These are phyloP conservation scores for Stipa capillata DNA, from an alignment of 176 grass and related monocot genomes.

Conservation along the genomic window DNA sequence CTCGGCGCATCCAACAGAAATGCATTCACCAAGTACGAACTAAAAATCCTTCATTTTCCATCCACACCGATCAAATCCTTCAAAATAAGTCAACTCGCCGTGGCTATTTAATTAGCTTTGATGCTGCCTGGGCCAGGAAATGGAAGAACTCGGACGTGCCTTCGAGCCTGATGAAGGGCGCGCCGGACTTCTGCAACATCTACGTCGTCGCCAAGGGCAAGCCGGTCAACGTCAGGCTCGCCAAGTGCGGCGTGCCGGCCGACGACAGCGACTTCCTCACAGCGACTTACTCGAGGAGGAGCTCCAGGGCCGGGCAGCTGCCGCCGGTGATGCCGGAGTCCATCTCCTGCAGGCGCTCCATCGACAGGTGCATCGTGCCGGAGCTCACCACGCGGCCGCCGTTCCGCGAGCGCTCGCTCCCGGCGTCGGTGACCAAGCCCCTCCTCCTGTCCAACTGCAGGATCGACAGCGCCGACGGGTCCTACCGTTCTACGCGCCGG, in stretches of 20 bases:
- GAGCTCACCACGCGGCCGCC: conserved; percentile 46
- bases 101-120: too few species aligned
- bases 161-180: conserved; percentile 48
- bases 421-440: background rate
- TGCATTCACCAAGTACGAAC: conserved; percentile 50
- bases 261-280: conserved; percentile 9
- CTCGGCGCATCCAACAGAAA: conserved; percentile 68
- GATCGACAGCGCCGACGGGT: background rate
- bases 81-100: background rate
- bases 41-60: background rate
- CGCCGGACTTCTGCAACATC: conserved; percentile 80
- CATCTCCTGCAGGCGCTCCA: conserved; percentile 2
- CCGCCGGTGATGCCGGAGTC: conserved; percentile 19
- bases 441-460: background rate
- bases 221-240: conserved; percentile 46
- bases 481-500: conserved; percentile 14
- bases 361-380: conserved; percentile 17
- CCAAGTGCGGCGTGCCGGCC: conserved; percentile 43
- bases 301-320: conserved; percentile 28
- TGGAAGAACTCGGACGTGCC: conserved; percentile 81
- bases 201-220: conserved; percentile 68
- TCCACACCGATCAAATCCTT: background rate
- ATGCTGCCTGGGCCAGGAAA: conserved; percentile 34
- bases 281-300: conserved; percentile 20
- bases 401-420: conserved; percentile 51